These are phyloP conservation scores for Mycosarcoma mackinlayi DNA, from an alignment of 1,284 basidiomycete species.

Conservation along the genomic window DNA sequence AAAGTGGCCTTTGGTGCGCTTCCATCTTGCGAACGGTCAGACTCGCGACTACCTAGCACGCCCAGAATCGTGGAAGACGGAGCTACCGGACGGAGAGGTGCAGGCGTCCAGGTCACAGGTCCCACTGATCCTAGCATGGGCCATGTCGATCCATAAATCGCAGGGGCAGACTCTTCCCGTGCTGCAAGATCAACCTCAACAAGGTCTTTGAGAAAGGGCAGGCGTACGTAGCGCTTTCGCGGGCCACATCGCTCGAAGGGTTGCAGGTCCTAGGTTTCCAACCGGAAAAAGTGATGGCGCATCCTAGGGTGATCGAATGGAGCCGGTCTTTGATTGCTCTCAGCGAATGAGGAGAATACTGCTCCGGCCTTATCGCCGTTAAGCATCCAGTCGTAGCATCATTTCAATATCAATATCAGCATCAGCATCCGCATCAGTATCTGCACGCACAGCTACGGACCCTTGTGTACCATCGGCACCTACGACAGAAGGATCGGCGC, in stretches of 20 bases:
- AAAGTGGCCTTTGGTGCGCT: slow-evolving; percentile 63
- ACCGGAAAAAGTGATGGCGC: slow-evolving; percentile 60
- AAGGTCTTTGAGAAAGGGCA: slow-evolving; percentile 71
- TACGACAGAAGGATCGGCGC: too few relatives aligned
- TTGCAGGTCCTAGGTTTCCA: slow-evolving; percentile 87
- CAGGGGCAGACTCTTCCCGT: slow-evolving; percentile 66
- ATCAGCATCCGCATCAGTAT: too few relatives aligned
- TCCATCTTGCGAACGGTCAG: slow-evolving; percentile 51
- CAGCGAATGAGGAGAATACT: slow-evolving; percentile 11
- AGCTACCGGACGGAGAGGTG: slow-evolving; percentile 68
- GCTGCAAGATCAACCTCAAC: slow-evolving; percentile 63
- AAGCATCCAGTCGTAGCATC: neutral
- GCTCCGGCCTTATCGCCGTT: neutral
- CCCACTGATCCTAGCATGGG: slow-evolving; percentile 67
- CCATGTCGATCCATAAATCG: slow-evolving; percentile 68
- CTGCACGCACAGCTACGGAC: too few relatives aligned
- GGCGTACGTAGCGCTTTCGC: slow-evolving; percentile 94
- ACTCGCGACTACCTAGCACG: slow-evolving; percentile 53
- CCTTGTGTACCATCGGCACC: too few relatives aligned
- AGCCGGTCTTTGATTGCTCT: slow-evolving; percentile 45
- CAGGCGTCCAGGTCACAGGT: slow-evolving; percentile 63
- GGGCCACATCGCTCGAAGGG: slow-evolving; percentile 89
- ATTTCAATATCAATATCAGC: slow-evolving; percentile 3
- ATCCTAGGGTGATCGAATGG: slow-evolving; percentile 62
- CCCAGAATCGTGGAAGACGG: slow-evolving; percentile 68